Evolutionary conservation across 495 filamentous ascomycete species (phyloP).

Genomic region (Bryoglossum gracile): DNA sequence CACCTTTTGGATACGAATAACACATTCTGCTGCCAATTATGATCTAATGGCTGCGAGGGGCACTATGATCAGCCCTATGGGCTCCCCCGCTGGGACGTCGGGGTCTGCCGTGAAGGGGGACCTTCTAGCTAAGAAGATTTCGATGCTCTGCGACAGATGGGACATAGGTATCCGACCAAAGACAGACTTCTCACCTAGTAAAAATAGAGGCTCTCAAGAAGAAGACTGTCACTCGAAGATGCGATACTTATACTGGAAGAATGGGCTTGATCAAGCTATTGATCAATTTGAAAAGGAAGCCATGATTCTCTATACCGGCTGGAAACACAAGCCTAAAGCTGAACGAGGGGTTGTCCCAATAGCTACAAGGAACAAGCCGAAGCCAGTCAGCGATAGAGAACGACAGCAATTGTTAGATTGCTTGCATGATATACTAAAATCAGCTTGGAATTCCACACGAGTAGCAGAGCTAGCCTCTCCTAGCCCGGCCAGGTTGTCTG

Average conservation of each 20-base stretch:
- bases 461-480: neutral
- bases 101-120: neutral
- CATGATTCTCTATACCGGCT: slow-evolving; percentile 5
- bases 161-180: neutral
- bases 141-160: neutral
- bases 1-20: too few species aligned
- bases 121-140: neutral
- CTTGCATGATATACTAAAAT: slow-evolving; percentile 4
- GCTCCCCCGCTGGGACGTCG: too few species aligned
- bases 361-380: slow-evolving; percentile 1
- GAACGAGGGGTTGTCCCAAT: slow-evolving; percentile 15
- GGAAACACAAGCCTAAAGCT: slow-evolving; percentile 19
- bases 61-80: too few species aligned
- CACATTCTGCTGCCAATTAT: too few species aligned
- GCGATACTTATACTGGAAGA: slow-evolving; percentile 2
- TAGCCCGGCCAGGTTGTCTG: neutral
- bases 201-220: neutral
- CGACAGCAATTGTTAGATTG: neutral
- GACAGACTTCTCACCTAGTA: neutral
- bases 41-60: too few species aligned
- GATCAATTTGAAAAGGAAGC: slow-evolving; percentile 7
- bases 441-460: neutral
- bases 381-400: slow-evolving; percentile 2
- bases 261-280: neutral
- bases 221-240: neutral